These are phyloP conservation scores for Neofusicoccum parvum DNA, from an alignment of 2,329 filamentous ascomycete genomes.

Conservation along the genomic window DNA sequence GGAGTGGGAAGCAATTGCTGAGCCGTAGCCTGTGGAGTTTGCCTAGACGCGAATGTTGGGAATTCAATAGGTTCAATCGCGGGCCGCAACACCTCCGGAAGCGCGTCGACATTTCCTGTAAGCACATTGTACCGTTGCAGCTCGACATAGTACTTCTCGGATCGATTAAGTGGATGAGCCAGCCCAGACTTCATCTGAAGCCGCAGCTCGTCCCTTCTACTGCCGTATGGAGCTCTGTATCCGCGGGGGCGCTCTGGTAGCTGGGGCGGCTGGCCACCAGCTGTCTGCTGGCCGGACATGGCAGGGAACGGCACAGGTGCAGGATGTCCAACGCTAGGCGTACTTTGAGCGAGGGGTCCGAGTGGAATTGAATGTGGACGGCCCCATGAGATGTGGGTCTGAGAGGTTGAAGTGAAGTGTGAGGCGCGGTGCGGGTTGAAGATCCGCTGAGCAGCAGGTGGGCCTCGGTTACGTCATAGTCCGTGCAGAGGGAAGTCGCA, in stretches of 20 bases:
- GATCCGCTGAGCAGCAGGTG: neutral
- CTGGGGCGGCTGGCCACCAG: neutral
- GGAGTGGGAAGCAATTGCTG: too few species aligned
- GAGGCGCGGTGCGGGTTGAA: neutral
- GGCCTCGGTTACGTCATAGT: constrained; percentile 1
- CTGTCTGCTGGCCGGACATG: neutral
- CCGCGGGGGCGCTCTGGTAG: neutral
- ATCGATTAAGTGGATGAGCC: neutral
- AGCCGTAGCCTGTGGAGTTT: too few species aligned
- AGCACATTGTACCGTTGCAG: neutral
- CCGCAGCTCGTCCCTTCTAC: neutral
- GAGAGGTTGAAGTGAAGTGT: neutral
- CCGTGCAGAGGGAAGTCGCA: neutral
- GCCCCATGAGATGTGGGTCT: neutral
- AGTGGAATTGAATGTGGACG: too few species aligned
- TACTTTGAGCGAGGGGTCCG: neutral
- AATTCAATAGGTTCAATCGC: neutral
- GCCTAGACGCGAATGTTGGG: neutral
- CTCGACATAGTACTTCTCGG: neutral
- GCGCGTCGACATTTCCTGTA: neutral
- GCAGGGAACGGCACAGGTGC: too few species aligned
- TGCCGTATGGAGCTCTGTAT: neutral
- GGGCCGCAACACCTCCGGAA: neutral
- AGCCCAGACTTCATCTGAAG: neutral
- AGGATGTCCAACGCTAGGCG: too few species aligned